phyloP scores from a whole-genome alignment of 352 stramenopile species.

The Phytophthora quininea region DNA sequence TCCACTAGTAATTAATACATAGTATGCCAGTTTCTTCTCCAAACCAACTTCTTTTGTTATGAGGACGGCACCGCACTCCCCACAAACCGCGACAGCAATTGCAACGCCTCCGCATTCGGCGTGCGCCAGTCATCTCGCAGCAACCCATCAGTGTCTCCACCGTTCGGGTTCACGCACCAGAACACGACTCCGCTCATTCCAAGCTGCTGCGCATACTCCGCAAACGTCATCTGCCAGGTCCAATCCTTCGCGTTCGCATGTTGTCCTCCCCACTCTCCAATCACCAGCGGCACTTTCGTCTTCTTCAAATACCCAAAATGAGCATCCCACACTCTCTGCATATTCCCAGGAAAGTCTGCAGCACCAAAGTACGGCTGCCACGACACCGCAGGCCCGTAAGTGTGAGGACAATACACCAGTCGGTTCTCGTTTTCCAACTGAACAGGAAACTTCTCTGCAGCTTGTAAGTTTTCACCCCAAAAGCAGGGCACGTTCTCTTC shows the following conservation, averaged over 20 bases:
- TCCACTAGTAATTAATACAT: too few relatives aligned
- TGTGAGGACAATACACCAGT: slow-evolving; percentile 60
- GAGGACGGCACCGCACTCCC: slow-evolving; percentile 34
- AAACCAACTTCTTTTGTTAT: too few relatives aligned
- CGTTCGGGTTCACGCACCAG: slow-evolving; percentile 77
- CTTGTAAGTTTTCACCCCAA: slow-evolving; percentile 59
- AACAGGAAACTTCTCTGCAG: slow-evolving; percentile 24
- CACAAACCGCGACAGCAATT: slow-evolving; percentile 48
- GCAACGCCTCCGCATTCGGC: slow-evolving; percentile 46
- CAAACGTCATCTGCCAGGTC: slow-evolving; percentile 57
- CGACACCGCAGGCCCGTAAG: slow-evolving; percentile 51
- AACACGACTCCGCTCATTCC: slow-evolving; percentile 55
- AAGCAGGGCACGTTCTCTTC: slow-evolving; percentile 44
- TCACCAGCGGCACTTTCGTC: slow-evolving; percentile 44
- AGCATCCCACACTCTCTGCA: slow-evolving; percentile 58
- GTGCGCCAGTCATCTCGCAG: slow-evolving; percentile 64
- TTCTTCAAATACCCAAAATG: slow-evolving; percentile 60
- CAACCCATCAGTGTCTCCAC: slow-evolving; percentile 62
- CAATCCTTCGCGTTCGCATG: slow-evolving; percentile 42
- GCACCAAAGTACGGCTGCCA: slow-evolving; percentile 53
- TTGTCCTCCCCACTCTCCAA: slow-evolving; percentile 69
- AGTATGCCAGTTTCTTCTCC: too few relatives aligned
- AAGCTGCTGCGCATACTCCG: slow-evolving; percentile 46
- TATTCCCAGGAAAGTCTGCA: slow-evolving; percentile 46
- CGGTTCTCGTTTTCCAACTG: slow-evolving; percentile 41